Conservation (phyloP, 371 early-diverging fungal species). For the Mortierella sp. region DNA sequence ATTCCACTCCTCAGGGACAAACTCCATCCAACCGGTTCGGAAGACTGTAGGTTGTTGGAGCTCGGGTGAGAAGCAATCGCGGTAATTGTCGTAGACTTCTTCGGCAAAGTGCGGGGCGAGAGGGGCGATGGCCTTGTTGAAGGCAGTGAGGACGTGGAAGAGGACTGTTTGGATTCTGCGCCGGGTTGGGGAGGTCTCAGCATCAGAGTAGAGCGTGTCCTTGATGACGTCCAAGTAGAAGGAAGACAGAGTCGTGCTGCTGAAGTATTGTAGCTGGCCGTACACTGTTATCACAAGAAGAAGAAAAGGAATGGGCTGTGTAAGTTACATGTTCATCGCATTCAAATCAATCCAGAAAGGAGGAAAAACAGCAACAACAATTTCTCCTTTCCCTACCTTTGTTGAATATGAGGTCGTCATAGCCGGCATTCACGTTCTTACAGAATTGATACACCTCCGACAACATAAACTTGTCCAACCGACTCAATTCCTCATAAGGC, state of each 20-base stretch:
- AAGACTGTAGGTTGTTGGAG: constrained; percentile 75
- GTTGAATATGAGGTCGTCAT: constrained; percentile 77
- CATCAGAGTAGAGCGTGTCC: constrained; percentile 85
- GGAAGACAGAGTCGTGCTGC: constrained; percentile 78
- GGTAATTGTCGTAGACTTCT: constrained; percentile 82
- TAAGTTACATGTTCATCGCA: not conserved
- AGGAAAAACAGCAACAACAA: not conserved
- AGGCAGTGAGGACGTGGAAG: constrained; percentile 76
- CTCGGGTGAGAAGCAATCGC: constrained; percentile 59
- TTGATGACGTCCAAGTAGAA: constrained; percentile 90
- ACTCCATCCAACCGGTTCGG: constrained; percentile 71
- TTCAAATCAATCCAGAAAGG: not conserved
- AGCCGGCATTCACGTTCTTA: constrained; percentile 69
- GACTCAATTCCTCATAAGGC: constrained; percentile 66
- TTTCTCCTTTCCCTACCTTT: constrained; percentile 63
- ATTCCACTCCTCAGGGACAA: constrained; percentile 67
- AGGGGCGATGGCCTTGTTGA: constrained; percentile 77
- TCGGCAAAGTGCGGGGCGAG: constrained; percentile 83
- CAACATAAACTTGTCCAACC: constrained; percentile 84
- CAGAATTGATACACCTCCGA: constrained; percentile 74
- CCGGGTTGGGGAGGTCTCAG: constrained; percentile 60
- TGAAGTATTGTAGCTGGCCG: constrained; percentile 78
- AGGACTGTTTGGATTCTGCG: constrained; percentile 80
- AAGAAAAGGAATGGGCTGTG: not conserved
- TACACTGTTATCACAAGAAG: constrained; percentile 59